Evolutionary conservation across 2,329 filamentous ascomycete species (phyloP).

Genomic region (Bimuria novae-zelandiae): DNA sequence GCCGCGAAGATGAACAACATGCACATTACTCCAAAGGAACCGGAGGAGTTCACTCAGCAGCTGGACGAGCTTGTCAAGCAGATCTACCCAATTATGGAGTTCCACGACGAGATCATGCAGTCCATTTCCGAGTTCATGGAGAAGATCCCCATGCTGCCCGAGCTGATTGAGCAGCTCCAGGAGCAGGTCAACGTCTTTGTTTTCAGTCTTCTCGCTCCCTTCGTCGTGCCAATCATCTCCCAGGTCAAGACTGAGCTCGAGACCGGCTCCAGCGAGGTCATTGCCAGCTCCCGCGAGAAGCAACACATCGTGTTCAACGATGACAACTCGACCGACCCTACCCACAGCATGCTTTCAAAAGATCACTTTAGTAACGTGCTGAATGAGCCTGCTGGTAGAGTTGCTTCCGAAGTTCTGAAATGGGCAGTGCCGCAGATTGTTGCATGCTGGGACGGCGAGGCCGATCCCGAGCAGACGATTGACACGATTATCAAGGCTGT

Average conservation of each 20-base stretch:
- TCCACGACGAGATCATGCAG: slow-evolving; percentile 88
- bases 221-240: slow-evolving; percentile 80
- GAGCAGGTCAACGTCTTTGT: slow-evolving; percentile 89
- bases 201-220: slow-evolving; percentile 88
- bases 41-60: slow-evolving; percentile 83
- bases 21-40: slow-evolving; percentile 74
- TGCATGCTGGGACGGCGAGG: slow-evolving; percentile 81
- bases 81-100: slow-evolving; percentile 87
- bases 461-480: slow-evolving; percentile 71
- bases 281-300: slow-evolving; percentile 79
- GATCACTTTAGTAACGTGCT: slow-evolving; percentile 91
- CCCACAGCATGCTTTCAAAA: slow-evolving; percentile 94
- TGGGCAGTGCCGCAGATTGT: slow-evolving; percentile 93
- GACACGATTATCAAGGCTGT: slow-evolving; percentile 80
- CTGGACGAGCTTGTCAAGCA: slow-evolving; percentile 73
- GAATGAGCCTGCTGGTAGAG: slow-evolving; percentile 84
- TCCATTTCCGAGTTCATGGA: slow-evolving; percentile 77
- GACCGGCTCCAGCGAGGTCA: slow-evolving; percentile 85
- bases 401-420: slow-evolving; percentile 75
- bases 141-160: slow-evolving; percentile 81
- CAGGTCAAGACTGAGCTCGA: slow-evolving; percentile 87
- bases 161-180: slow-evolving; percentile 83
- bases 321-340: slow-evolving; percentile 76
- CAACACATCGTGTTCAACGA: slow-evolving; percentile 87
- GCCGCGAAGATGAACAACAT: slow-evolving; percentile 76